Conservation (phyloP, 2,329 filamentous ascomycete genomes). For the Ceratocystis huliohia region DNA sequence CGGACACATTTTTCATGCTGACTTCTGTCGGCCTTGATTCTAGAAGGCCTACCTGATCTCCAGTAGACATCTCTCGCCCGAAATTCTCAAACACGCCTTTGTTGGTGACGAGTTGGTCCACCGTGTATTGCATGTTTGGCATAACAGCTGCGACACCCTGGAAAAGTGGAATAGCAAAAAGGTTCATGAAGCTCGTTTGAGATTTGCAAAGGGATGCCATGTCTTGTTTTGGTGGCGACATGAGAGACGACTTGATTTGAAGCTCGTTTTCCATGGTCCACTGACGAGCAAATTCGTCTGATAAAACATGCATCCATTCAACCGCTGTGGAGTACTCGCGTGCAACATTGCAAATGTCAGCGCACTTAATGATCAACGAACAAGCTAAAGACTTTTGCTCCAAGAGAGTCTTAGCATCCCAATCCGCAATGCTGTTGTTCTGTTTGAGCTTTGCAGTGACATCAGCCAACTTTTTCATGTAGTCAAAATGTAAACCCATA, state of each 20-base stretch:
- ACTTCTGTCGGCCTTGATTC: not conserved
- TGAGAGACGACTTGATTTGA: constrained; percentile 74
- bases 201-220: constrained; percentile 69
- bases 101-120: constrained; percentile 47
- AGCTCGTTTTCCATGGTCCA: constrained; percentile 83
- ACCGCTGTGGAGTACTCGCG: constrained; percentile 70
- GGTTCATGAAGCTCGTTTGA: constrained; percentile 91
- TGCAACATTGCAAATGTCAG: constrained; percentile 96
- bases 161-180: constrained; percentile 88
- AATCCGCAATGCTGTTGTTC: constrained; percentile 54
- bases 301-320: constrained; percentile 86
- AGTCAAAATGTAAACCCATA: constrained; percentile 94
- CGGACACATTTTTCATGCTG: not conserved
- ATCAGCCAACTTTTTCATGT: constrained; percentile 78
- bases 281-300: constrained; percentile 88
- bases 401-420: constrained; percentile 63
- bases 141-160: constrained; percentile 75
- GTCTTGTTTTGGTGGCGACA: constrained; percentile 74
- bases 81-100: constrained; percentile 23
- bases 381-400: constrained; percentile 73
- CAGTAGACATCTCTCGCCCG: constrained; percentile 11
- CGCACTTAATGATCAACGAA: constrained; percentile 89
- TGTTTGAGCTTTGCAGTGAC: constrained; percentile 65
- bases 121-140: constrained; percentile 70
- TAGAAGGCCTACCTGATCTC: not conserved